Evolutionary conservation across 345 rosid genomes (phyloP).

Genomic region (Pugionium cornutum): DNA sequence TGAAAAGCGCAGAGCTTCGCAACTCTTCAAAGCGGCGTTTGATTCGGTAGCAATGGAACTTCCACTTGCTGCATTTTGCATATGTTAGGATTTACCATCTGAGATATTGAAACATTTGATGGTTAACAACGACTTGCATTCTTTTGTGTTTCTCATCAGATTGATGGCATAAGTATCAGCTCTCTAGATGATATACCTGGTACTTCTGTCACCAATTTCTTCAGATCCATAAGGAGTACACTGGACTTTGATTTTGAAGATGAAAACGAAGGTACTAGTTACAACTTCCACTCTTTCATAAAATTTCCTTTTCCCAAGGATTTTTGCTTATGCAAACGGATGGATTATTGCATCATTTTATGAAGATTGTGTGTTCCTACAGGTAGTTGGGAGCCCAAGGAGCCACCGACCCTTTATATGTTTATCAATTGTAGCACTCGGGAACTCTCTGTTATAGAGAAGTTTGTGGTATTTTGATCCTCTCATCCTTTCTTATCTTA

Average conservation of each 20-base stretch:
- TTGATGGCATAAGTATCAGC: constrained; percentile 75
- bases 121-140: constrained; percentile 27
- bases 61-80: background rate
- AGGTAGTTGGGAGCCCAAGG: constrained; percentile 78
- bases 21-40: constrained; percentile 71
- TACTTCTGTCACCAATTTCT: constrained; percentile 66
- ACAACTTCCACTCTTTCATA: background rate
- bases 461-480: constrained; percentile 73
- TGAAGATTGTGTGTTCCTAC: constrained; percentile 32
- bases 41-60: constrained; percentile 57
- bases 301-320: background rate
- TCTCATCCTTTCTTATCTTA: constrained; percentile 19
- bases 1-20: constrained; percentile 77
- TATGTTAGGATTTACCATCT: constrained; percentile 12
- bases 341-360: constrained; percentile 6
- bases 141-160: constrained; percentile 50
- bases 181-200: constrained; percentile 81
- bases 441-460: constrained; percentile 84
- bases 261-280: constrained; percentile 74
- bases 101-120: constrained; percentile 11
- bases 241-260: constrained; percentile 96
- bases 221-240: constrained; percentile 80
- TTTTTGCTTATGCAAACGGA: background rate
- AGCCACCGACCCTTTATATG: constrained; percentile 78
- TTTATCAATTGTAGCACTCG: constrained; percentile 88